Evolutionary conservation across 169 alveolate species (phyloP).

Genomic region (Plasmodium gallinaceum): DNA sequence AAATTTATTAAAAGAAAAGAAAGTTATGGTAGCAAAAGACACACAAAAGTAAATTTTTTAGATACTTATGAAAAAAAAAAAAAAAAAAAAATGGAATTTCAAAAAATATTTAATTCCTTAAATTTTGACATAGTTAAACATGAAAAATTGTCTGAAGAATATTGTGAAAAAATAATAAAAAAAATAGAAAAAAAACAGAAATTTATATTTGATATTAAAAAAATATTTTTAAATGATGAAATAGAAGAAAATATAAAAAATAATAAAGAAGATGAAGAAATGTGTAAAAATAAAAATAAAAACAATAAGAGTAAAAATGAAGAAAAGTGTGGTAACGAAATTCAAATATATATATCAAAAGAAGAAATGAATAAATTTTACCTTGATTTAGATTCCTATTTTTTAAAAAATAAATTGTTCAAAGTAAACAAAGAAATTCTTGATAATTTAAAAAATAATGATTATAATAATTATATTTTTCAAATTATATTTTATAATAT

Average conservation of each 20-base stretch:
- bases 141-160: slow-evolving; percentile 34
- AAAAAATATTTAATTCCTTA: slow-evolving; percentile 24
- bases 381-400: slow-evolving; percentile 24
- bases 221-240: slow-evolving; percentile 16
- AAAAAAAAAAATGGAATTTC: slow-evolving; percentile 40
- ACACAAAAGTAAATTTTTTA: slow-evolving; percentile 16
- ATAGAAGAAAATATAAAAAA: not conserved
- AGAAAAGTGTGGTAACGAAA: not conserved
- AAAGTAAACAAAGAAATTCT: slow-evolving; percentile 41
- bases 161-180: slow-evolving; percentile 45
- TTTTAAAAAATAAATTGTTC: slow-evolving; percentile 45
- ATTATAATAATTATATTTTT: not conserved
- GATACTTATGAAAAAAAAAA: slow-evolving; percentile 12
- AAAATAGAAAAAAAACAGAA: slow-evolving; percentile 52
- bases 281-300: not conserved
- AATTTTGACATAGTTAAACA: slow-evolving; percentile 45
- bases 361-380: slow-evolving; percentile 49
- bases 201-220: slow-evolving; percentile 34
- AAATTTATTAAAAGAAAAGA: slow-evolving; percentile 43
- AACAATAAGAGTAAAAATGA: not conserved
- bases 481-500: slow-evolving; percentile 49
- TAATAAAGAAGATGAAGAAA: not conserved
- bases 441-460: slow-evolving; percentile 18
- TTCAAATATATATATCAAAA: slow-evolving; percentile 11
- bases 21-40: slow-evolving; percentile 17